A percentile compares a stretch with the other conserved stretches of the same genome.
These are phyloP conservation scores for Aspergillus pseudoterreus DNA, from an alignment of 2,329 filamentous ascomycete genomes.

Conservation along the genomic window DNA sequence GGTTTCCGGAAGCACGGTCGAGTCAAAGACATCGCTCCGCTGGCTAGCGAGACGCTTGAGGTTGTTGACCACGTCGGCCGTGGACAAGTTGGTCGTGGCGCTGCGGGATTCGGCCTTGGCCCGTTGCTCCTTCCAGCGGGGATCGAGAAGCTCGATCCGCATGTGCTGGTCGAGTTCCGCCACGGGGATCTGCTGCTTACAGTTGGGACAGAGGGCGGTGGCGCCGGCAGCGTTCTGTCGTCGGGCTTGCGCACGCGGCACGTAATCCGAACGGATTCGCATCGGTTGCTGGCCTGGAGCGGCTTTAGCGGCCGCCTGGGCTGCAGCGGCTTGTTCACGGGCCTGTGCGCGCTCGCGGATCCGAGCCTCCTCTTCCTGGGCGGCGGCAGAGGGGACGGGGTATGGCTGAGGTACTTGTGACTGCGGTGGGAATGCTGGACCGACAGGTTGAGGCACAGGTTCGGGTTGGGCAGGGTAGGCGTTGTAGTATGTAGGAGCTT, in stretches of 20 bases:
- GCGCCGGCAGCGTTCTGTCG: conserved; percentile 62
- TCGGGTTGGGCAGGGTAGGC: conserved; percentile 41
- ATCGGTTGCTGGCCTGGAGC: conserved; percentile 58
- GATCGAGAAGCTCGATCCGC: conserved; percentile 90
- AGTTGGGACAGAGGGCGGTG: conserved; percentile 79
- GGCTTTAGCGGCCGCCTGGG: conserved; percentile 72
- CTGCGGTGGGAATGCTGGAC: conserved; percentile 30
- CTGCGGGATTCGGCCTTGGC: conserved; percentile 82
- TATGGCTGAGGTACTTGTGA: conserved; percentile 27
- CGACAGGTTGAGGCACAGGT: conserved; percentile 31
- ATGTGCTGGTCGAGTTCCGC: conserved; percentile 89
- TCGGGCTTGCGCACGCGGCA: conserved; percentile 74
- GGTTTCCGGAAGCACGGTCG: conserved; percentile 45
- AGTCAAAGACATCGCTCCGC: conserved; percentile 81
- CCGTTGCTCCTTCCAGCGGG: conserved; percentile 92
- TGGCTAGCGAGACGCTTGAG: conserved; percentile 91
- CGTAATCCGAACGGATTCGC: conserved; percentile 91
- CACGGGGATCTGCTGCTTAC: conserved; percentile 82
- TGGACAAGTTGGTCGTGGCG: conserved; percentile 80
- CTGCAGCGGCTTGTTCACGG: conserved; percentile 66
- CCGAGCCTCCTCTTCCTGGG: conserved; percentile 58
- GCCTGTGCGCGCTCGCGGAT: conserved; percentile 57
- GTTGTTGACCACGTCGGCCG: conserved; percentile 85
- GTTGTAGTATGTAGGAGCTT: conserved; percentile 51
- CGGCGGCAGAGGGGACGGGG: conserved; percentile 24